Evolutionary conservation across 192 early-diverging fungal genomes (phyloP).

Genomic region (Backusella luteola): DNA sequence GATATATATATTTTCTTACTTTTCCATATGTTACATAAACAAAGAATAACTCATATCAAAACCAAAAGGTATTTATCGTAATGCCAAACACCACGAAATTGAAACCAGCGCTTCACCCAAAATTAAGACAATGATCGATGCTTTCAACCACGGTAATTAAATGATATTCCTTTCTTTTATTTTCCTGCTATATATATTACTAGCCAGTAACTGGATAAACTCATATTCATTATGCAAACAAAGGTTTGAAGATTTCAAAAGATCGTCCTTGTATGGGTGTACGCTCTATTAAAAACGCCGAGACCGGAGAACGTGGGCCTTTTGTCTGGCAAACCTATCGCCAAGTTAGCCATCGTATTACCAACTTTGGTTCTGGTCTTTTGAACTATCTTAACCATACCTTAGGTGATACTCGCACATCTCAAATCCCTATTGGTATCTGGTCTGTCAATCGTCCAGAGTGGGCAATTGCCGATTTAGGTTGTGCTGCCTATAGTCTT

Average conservation of each 20-base stretch:
- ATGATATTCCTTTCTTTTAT: background rate
- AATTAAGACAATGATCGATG: conserved; percentile 48
- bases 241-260: conserved; percentile 53
- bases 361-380: conserved; percentile 70
- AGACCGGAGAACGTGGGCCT: conserved; percentile 59
- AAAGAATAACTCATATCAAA: background rate
- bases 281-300: conserved; percentile 54
- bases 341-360: conserved; percentile 57
- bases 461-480: conserved; percentile 74
- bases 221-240: background rate
- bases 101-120: conserved; percentile 42
- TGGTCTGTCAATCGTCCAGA: conserved; percentile 77
- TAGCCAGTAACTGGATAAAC: background rate
- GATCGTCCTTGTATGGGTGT: conserved; percentile 64
- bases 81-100: conserved; percentile 34
- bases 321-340: conserved; percentile 74
- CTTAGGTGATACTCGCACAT: conserved; percentile 22
- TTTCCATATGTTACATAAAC: background rate
- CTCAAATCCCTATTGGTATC: conserved; percentile 53
- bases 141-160: conserved; percentile 44
- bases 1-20: background rate
- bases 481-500: conserved; percentile 59
- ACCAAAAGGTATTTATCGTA: conserved; percentile 45
- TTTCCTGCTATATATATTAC: background rate
- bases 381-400: conserved; percentile 55